Conservation (phyloP, 495 filamentous ascomycete species). For the Trichoderma asperelloides region DNA sequence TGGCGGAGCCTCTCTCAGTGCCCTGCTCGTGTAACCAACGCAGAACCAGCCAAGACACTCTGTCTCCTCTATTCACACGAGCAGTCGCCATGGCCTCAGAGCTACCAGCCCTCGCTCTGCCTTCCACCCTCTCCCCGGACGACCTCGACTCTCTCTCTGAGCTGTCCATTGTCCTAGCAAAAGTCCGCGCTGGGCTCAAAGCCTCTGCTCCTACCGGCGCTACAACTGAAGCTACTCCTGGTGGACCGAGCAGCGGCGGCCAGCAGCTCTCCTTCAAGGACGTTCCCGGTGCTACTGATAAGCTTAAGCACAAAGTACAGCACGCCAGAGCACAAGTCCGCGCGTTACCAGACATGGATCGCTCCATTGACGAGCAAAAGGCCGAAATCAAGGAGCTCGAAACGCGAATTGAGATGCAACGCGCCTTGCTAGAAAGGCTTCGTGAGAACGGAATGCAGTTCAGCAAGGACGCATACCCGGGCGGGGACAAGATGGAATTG, state of each 20-base stretch:
- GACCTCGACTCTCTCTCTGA: constrained; percentile 80
- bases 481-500: constrained; percentile 18
- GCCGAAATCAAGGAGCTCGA: constrained; percentile 70
- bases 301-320: constrained; percentile 70
- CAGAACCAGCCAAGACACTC: neutral
- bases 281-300: constrained; percentile 62
- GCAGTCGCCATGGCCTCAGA: constrained; percentile 1
- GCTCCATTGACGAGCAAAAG: constrained; percentile 68
- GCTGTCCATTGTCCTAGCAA: constrained; percentile 66
- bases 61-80: neutral
- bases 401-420: constrained; percentile 51
- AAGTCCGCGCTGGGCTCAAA: constrained; percentile 45
- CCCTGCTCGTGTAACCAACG: neutral
- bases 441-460: constrained; percentile 33
- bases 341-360: constrained; percentile 62
- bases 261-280: constrained; percentile 60
- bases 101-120: constrained; percentile 21
- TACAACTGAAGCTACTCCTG: constrained; percentile 22
- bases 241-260: constrained; percentile 15
- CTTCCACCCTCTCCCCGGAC: constrained; percentile 45
- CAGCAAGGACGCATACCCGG: constrained; percentile 15
- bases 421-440: constrained; percentile 39
- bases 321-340: constrained; percentile 61
- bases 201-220: constrained; percentile 11
- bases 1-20: neutral